Conservation (phyloP, 2,329 filamentous ascomycete genomes). For the Escovopsis sp. region DNA sequence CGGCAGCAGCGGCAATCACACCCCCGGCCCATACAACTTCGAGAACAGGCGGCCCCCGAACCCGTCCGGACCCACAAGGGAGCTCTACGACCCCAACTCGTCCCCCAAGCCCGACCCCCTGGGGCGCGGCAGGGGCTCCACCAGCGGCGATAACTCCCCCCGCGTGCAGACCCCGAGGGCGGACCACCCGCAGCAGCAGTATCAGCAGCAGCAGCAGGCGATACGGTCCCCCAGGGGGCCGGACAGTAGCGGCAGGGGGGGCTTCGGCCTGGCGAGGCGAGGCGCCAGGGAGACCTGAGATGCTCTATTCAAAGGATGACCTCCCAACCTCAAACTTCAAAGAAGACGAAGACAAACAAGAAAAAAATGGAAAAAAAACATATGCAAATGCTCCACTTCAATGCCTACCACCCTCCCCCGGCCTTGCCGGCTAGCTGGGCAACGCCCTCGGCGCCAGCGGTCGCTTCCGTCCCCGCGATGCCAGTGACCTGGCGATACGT, state of each 20-base stretch:
- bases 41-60: constrained; percentile 12
- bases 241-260: constrained; percentile 59
- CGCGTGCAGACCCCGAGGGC: constrained; percentile 29
- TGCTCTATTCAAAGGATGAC: constrained; percentile 6
- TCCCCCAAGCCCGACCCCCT: constrained; percentile 49
- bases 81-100: constrained; percentile 68
- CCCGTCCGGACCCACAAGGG: constrained; percentile 26
- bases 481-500: constrained; percentile 87
- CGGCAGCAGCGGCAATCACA: constrained; percentile 8
- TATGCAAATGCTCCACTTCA: neutral
- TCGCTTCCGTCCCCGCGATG: constrained; percentile 71
- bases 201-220: constrained; percentile 25
- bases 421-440: constrained; percentile 81
- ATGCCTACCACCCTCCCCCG: constrained; percentile 73
- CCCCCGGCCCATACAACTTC: constrained; percentile 15
- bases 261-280: constrained; percentile 59
- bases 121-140: constrained; percentile 2
- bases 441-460: constrained; percentile 62
- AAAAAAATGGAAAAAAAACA: neutral
- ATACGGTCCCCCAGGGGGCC: constrained; percentile 66
- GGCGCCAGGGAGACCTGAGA: constrained; percentile 30
- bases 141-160: constrained; percentile 8
- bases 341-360: neutral
- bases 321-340: too few species aligned
- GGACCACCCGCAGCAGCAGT: constrained; percentile 19